Evolutionary conservation across 495 filamentous ascomycete genomes (phyloP), one percentile per base, ranked within the genome.

Genomic region (Penicillium angulare): DNA sequence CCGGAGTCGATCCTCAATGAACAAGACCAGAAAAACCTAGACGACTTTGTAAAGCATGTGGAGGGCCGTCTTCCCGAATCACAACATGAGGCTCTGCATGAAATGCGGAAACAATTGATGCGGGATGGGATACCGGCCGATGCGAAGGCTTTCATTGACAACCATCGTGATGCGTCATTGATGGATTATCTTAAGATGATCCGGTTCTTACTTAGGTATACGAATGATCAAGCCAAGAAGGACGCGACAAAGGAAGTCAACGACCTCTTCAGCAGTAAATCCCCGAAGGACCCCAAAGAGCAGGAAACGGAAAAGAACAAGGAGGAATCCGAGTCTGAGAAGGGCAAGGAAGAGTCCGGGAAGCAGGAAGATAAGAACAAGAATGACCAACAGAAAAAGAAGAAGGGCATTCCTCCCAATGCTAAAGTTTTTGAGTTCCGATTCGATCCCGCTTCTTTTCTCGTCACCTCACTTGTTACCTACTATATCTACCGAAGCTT

Each of bases 401-500:
- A 65, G 47, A 59, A 65, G 34, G 23, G 44, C 9, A 39, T 48
- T 18, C 43, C 52, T 20, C 56, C 65, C 26, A 53, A 53, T 35
- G 54, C 59, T 26, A 67, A 60, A n/a, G 57, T 73, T 0, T 64
- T 68, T 17, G 74, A 80, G 32, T 69, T 84, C 60, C 77, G 78
- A 38, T 58, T 86, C 48, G 84, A 87, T 65, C 71, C 74, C 29
- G 67, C 66, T 34, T 79, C 79, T 13, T 72, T 84, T 52, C 53
- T 86, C 15, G 61, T 82, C 9, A 73, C 76, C 35, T 65, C 78
- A 6, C 71, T 91, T 46, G 60, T 87, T 7, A 69, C 83, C 7
- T 92, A 86, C 59, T 71, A 85, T 39, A 56, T 81, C 47, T 85
- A 83, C 58, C 76, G 78, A 10, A 78, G 78, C 45, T 56, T 88